Percentiles rank a stretch among this genome's conserved stretches.
Evolutionary conservation across 495 filamentous ascomycete genomes (phyloP).

Genomic region (Podospora pseudocomata): DNA sequence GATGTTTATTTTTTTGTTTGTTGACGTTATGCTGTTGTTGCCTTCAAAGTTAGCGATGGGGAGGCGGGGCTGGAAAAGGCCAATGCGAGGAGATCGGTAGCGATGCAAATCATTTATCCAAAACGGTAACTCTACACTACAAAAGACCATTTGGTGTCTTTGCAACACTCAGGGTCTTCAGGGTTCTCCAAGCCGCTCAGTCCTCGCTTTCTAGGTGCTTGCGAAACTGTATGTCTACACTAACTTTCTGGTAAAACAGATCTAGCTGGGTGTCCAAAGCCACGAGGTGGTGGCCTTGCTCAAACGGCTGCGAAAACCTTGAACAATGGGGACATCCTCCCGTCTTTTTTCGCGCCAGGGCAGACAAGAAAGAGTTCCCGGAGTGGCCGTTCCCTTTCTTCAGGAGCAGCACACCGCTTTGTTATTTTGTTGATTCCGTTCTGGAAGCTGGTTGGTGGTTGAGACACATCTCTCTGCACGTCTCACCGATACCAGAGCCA

Average conservation of each 20-base stretch:
- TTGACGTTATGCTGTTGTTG: background rate
- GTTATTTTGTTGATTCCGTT: background rate
- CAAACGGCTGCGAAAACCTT: too few species aligned
- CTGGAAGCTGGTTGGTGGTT: background rate
- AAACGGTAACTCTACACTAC: background rate
- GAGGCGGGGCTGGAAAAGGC: background rate
- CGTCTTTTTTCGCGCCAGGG: too few species aligned
- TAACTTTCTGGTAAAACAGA: too few species aligned
- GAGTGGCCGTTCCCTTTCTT: background rate
- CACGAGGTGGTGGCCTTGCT: too few species aligned
- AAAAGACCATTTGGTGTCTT: too few species aligned
- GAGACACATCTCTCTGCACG: background rate
- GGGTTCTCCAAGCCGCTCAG: too few species aligned
- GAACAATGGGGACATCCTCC: background rate
- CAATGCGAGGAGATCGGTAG: background rate
- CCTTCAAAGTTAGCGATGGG: background rate
- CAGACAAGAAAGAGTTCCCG: background rate
- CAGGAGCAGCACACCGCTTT: background rate
- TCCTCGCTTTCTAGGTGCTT: too few species aligned
- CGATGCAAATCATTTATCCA: conserved; percentile 6
- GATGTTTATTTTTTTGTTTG: background rate
- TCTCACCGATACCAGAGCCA: conserved; percentile 11
- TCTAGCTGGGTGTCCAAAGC: too few species aligned
- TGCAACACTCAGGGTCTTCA: too few species aligned
- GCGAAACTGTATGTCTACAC: too few species aligned